A percentile compares a stretch with the other conserved stretches of the same genome.
Conservation (phyloP, 2,329 filamentous ascomycete genomes). For the Penicillium paneum region DNA sequence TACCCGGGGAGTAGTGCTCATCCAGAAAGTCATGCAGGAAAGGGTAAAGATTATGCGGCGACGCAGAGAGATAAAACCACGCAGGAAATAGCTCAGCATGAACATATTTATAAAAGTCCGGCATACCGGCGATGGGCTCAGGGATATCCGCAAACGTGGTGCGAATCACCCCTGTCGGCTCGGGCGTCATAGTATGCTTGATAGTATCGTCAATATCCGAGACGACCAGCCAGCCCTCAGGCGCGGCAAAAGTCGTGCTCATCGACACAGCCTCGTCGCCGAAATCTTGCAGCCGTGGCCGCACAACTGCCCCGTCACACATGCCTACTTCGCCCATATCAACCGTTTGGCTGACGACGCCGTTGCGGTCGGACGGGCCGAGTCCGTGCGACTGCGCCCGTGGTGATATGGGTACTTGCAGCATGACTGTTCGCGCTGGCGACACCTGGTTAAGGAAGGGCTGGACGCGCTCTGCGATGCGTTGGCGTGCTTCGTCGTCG, state of each 20-base stretch:
- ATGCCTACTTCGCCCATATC: slow-evolving; percentile 48
- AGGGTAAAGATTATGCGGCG: slow-evolving; percentile 89
- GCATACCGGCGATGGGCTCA: slow-evolving; percentile 73
- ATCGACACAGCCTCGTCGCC: slow-evolving; percentile 51
- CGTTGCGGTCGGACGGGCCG: slow-evolving; percentile 68
- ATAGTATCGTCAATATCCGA: slow-evolving; percentile 95
- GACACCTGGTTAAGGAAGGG: slow-evolving; percentile 77
- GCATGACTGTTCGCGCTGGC: slow-evolving; percentile 65
- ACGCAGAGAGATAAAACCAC: slow-evolving; percentile 92
- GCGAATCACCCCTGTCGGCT: slow-evolving; percentile 73
- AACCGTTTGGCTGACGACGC: slow-evolving; percentile 65
- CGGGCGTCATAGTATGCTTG: slow-evolving; percentile 80
- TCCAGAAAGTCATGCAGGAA: slow-evolving; percentile 75
- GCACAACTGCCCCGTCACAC: slow-evolving; percentile 50
- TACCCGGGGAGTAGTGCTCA: slow-evolving; percentile 69
- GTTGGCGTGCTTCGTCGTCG: slow-evolving; percentile 55
- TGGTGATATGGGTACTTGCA: slow-evolving; percentile 56
- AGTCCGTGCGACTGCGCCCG: slow-evolving; percentile 51
- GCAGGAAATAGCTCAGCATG: slow-evolving; percentile 59
- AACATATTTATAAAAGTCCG: slow-evolving; percentile 72
- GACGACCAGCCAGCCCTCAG: slow-evolving; percentile 79
- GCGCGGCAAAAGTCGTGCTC: slow-evolving; percentile 70
- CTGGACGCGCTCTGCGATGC: slow-evolving; percentile 55
- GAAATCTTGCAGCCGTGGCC: slow-evolving; percentile 28
- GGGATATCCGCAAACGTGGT: slow-evolving; percentile 80